Base-by-base conservation (phyloP, 176 grass and related monocot species). In the Puya raimondii region DNA sequence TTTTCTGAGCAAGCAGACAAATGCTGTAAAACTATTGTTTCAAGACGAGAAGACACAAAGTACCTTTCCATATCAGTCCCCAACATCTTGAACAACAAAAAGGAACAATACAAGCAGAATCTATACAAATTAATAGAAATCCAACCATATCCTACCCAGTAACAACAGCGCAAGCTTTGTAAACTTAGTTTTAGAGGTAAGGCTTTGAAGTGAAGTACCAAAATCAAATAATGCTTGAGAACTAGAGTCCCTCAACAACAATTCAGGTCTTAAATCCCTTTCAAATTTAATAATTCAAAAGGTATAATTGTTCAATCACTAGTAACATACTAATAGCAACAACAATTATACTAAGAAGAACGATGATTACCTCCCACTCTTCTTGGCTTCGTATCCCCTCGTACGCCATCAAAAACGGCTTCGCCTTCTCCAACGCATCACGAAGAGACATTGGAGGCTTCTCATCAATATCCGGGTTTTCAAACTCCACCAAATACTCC, bases 341-440 rank as follows among this genome's bases (percentile, higher is more conserved):
- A 7, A 42, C 29, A 61, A 61, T 61, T n/a, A 20, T 61, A 61
- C 17, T 20, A 48, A 42, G 21, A 69, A 75, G 12, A 83, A 80
- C 4, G 6, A 42, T 42, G 5, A 67, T 79, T 59, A 90, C 94
- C 94, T 97, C 80, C 94, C 86, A 97, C 76, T 97, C 84, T 73
- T 97, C 94, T 81, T 93, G 86, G 63, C 86, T 82, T 27, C 77
- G 23, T 70, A 93, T 83, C 65, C 87, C 94, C 79, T 92, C 86
- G 29, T 86, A 97, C 2, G 89, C 80, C 59, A 97, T 64, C 83
- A 93, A 56, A 52, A 97, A 97, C 29, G 89, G 94, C 78, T 97
- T 93, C 14, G 82, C 72, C 65, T 86, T 90, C 69, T 93, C 74
- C 22, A 97, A 67, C 63, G 83, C 69, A n/a, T 92, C 89, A 53